phyloP scores from a whole-genome alignment of 2,329 filamentous ascomycete species.

The Trichoderma endophyticum region DNA sequence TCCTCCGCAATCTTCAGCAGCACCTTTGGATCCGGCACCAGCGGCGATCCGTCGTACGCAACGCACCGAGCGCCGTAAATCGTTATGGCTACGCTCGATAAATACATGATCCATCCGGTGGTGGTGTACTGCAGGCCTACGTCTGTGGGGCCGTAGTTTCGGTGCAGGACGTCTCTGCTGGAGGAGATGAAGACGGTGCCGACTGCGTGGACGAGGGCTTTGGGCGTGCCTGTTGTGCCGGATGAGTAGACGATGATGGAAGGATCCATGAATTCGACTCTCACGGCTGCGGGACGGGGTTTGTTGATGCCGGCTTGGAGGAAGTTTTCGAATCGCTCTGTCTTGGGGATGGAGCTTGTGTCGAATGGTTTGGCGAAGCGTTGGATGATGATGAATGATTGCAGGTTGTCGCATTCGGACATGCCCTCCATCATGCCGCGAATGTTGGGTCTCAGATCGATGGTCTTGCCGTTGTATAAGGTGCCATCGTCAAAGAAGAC shows the following conservation, averaged over 20 bases:
- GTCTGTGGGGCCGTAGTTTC: conserved; percentile 29
- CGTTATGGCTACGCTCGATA: conserved; percentile 57
- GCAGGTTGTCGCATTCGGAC: conserved; percentile 57
- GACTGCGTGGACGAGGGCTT: conserved; percentile 78
- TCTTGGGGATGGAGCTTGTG: conserved; percentile 49
- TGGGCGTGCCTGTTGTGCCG: conserved; percentile 79
- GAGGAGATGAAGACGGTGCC: conserved; percentile 58
- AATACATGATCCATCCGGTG: conserved; percentile 88
- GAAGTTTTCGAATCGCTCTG: conserved; percentile 46
- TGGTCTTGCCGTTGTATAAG: conserved; percentile 73
- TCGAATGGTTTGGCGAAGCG: conserved; percentile 62
- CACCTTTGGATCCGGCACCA: conserved; percentile 63
- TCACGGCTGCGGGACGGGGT: conserved; percentile 50
- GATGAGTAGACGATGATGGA: conserved; percentile 76
- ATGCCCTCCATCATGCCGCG: conserved; percentile 65
- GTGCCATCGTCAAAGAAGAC: conserved; percentile 82
- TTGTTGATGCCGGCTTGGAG: conserved; percentile 33
- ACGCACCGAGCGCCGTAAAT: conserved; percentile 59
- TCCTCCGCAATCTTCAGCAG: conserved; percentile 62
- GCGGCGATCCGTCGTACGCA: conserved; percentile 82
- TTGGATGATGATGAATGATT: conserved; percentile 62
- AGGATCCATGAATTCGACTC: conserved; percentile 68
- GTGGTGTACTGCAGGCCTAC: conserved; percentile 58
- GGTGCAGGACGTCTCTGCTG: conserved; percentile 35
- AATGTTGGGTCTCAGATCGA: conserved; percentile 73